Conservation (phyloP, 1,284 basidiomycete genomes). For the Cryptococcus sp. region DNA sequence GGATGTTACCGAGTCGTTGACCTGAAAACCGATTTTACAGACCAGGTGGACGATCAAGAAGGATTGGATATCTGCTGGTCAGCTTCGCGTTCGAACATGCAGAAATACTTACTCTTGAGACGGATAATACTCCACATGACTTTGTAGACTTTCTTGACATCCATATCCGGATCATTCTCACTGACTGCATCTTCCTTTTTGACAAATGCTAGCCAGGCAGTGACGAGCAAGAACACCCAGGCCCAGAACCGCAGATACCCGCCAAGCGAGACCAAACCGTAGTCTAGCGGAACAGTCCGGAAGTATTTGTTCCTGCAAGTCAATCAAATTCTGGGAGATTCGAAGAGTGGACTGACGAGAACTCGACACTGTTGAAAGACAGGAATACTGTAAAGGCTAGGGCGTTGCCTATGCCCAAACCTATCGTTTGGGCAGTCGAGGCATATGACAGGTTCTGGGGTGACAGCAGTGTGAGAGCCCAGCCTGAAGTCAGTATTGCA, state of each 20-base stretch:
- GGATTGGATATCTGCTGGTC: slow-evolving; percentile 73
- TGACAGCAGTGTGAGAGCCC: slow-evolving; percentile 95
- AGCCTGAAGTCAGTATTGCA: slow-evolving; percentile 55
- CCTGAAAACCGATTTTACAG: slow-evolving; percentile 92
- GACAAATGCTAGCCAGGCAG: slow-evolving; percentile 80
- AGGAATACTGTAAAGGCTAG: slow-evolving; percentile 96
- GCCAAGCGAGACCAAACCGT: slow-evolving; percentile 74
- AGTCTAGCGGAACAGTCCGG: slow-evolving; percentile 56
- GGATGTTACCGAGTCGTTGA: slow-evolving; percentile 86
- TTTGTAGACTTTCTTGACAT: slow-evolving; percentile 82
- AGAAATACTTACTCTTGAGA: slow-evolving; percentile 65
- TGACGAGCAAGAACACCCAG: slow-evolving; percentile 72
- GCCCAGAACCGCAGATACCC: slow-evolving; percentile 87
- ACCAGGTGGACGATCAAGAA: slow-evolving; percentile 85
- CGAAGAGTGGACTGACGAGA: slow-evolving; percentile 60
- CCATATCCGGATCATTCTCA: slow-evolving; percentile 76
- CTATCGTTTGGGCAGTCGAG: slow-evolving; percentile 96
- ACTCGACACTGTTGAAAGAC: slow-evolving; percentile 91
- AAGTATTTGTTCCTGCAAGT: slow-evolving; percentile 65
- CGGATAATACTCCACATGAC: slow-evolving; percentile 93
- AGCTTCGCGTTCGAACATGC: background rate
- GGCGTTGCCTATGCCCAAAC: slow-evolving; percentile 93
- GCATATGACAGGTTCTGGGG: slow-evolving; percentile 94
- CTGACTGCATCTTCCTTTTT: slow-evolving; percentile 83
- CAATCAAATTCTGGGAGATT: slow-evolving; percentile 29